Evolutionary conservation across 2,329 filamentous ascomycete species (phyloP).

Genomic region (Neopestalotiopsis clavispora): DNA sequence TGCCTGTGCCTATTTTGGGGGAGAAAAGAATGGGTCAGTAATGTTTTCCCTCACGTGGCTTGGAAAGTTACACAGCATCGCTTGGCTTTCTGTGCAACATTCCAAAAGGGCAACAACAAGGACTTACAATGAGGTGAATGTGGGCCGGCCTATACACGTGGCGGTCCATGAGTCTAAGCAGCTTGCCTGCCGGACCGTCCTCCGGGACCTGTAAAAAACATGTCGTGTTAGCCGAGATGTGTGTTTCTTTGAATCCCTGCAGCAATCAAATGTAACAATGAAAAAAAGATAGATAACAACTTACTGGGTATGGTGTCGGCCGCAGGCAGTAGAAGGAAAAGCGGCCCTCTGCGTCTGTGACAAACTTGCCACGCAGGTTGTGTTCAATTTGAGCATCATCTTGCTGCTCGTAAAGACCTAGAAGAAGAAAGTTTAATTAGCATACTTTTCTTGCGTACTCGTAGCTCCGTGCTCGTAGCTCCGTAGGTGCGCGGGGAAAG

Average conservation of each 20-base stretch:
- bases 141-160: slow-evolving; percentile 43
- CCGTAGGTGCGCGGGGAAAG: not conserved
- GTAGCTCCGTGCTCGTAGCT: too few species aligned
- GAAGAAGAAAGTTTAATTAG: not conserved
- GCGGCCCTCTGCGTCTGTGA: slow-evolving; percentile 9
- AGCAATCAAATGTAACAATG: not conserved
- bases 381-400: slow-evolving; percentile 9
- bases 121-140: slow-evolving; percentile 42
- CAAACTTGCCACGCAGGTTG: slow-evolving; percentile 16
- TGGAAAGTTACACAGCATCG: not conserved
- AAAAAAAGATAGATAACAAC: not conserved
- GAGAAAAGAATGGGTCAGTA: not conserved
- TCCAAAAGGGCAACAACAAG: not conserved
- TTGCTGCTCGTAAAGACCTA: slow-evolving; percentile 21
- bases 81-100: not conserved
- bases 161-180: slow-evolving; percentile 40
- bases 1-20: slow-evolving; percentile 28
- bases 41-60: not conserved
- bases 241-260: not conserved
- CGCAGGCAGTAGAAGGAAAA: slow-evolving; percentile 15
- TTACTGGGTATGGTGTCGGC: slow-evolving; percentile 14
- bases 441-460: not conserved
- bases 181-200: slow-evolving; percentile 34
- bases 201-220: slow-evolving; percentile 2
- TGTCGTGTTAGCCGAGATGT: not conserved